Conservation (phyloP, 345 rosid species). For the Eucalyptus paniculata region DNA sequence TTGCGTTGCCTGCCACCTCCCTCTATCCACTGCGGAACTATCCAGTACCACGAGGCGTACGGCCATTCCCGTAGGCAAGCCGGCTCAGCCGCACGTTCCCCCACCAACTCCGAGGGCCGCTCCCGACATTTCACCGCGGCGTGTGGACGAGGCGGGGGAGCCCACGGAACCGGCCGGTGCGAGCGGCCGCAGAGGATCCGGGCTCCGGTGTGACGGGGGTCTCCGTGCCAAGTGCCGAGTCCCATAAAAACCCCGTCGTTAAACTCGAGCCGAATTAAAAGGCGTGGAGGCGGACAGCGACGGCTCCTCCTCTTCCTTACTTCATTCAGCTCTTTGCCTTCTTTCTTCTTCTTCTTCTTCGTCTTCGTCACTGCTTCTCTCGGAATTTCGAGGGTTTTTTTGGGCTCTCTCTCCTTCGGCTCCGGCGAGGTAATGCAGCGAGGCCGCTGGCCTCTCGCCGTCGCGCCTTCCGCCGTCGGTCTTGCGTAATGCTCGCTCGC, state of each 20-base stretch:
- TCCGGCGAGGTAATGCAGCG: neutral
- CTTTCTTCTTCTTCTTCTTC: neutral
- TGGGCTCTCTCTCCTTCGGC: neutral
- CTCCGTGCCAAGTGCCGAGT: neutral
- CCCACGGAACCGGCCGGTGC: neutral
- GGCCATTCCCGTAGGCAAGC: neutral
- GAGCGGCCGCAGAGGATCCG: neutral
- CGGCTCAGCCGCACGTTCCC: neutral
- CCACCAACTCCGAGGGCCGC: neutral
- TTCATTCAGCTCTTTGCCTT: neutral
- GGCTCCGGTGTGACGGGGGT: neutral
- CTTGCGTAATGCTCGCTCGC: neutral
- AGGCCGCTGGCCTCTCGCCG: neutral
- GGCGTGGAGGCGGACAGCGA: neutral
- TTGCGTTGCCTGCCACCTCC: slow-evolving; percentile 3
- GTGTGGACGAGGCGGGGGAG: neutral
- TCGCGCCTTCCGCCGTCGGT: neutral
- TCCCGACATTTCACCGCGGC: neutral
- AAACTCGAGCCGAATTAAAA: neutral
- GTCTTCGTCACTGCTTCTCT: neutral
- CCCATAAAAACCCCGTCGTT: neutral
- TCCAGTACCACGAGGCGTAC: neutral
- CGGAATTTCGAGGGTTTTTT: neutral
- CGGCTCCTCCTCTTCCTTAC: neutral
- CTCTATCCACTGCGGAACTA: neutral